These are phyloP conservation scores for Blastobotrys malaysiensis DNA, from an alignment of 1,139 yeast genomes.

Conservation along the genomic window DNA sequence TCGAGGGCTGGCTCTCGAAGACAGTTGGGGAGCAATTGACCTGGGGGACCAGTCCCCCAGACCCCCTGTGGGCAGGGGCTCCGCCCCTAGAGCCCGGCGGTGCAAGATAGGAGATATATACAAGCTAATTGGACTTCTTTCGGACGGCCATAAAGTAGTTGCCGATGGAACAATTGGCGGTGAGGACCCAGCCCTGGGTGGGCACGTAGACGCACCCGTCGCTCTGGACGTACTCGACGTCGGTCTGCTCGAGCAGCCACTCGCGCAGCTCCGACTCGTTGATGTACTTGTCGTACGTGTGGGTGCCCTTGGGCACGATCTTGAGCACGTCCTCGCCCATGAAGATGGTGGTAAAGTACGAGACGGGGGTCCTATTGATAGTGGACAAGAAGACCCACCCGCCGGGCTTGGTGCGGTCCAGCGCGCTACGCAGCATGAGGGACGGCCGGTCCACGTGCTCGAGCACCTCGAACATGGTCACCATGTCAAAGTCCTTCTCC, in stretches of 20 bases:
- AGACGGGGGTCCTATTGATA: slow-evolving; percentile 79
- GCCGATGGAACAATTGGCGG: slow-evolving; percentile 54
- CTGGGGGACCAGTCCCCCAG: no score
- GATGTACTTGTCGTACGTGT: slow-evolving; percentile 78
- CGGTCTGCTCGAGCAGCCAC: slow-evolving; percentile 50
- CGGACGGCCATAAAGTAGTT: slow-evolving; percentile 82
- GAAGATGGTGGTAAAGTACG: slow-evolving; percentile 90
- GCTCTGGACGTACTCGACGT: slow-evolving; percentile 55
- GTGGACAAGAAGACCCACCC: slow-evolving; percentile 89
- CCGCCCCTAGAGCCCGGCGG: no score
- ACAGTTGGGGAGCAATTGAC: no score
- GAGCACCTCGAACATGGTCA: slow-evolving; percentile 89
- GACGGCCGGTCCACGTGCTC: slow-evolving; percentile 91
- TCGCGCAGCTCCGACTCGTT: slow-evolving; percentile 64
- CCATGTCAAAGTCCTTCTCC: slow-evolving; percentile 55
- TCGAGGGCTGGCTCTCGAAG: no score
- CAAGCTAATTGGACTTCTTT: neutral
- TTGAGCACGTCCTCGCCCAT: slow-evolving; percentile 76
- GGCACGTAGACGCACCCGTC: slow-evolving; percentile 85
- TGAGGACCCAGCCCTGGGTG: slow-evolving; percentile 75
- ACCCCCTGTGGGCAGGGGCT: no score
- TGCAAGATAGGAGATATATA: no score
- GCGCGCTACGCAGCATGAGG: slow-evolving; percentile 60
- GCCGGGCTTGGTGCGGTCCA: slow-evolving; percentile 63
- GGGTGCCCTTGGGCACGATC: slow-evolving; percentile 91